Percentiles rank a stretch among this genome's conserved stretches.
phyloP scores from a whole-genome alignment of 306 rosid species.

The Dryas octopetala region DNA sequence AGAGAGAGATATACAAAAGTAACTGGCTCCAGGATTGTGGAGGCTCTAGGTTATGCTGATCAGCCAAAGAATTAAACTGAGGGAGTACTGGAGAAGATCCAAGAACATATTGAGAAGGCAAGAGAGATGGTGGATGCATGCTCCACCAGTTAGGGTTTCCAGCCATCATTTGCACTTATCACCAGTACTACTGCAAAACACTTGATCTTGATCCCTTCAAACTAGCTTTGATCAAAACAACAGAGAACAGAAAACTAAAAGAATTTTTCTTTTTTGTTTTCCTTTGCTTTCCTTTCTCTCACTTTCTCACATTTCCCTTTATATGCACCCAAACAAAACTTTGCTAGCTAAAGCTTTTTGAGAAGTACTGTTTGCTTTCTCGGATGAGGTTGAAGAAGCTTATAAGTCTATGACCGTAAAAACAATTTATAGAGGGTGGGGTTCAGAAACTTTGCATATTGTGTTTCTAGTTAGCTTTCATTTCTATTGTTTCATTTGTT shows the following conservation, averaged over 20 bases:
- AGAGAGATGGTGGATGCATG: conserved; percentile 74
- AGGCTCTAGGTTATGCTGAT: conserved; percentile 35
- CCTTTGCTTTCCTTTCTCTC: conserved; percentile 20
- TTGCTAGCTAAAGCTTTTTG: conserved; percentile 51
- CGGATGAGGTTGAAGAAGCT: conserved; percentile 49
- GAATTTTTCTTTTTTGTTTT: conserved; percentile 5
- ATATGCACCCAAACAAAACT: conserved; percentile 55
- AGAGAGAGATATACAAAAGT: conserved; percentile 43
- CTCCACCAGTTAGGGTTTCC: conserved; percentile 96
- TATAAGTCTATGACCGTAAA: conserved; percentile 35
- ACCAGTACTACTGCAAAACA: background rate
- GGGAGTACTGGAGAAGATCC: conserved; percentile 54
- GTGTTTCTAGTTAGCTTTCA: conserved; percentile 33
- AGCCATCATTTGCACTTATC: conserved; percentile 64
- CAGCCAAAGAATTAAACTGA: conserved; percentile 45
- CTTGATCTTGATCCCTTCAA: conserved; percentile 1
- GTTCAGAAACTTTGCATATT: conserved; percentile 52
- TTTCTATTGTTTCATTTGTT: conserved; percentile 42
- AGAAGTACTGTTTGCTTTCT: conserved; percentile 44
- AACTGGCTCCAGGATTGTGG: conserved; percentile 69
- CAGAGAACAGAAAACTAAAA: conserved; percentile 12
- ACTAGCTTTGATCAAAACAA: conserved; percentile 23
- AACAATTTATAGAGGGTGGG: conserved; percentile 51
- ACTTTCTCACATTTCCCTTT: conserved; percentile 40
- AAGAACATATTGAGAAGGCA: conserved; percentile 54